Percentiles rank a stretch among this genome's conserved stretches.
Evolutionary conservation across 2,329 filamentous ascomycete species (phyloP).

Genomic region (Aschersonia sp.): DNA sequence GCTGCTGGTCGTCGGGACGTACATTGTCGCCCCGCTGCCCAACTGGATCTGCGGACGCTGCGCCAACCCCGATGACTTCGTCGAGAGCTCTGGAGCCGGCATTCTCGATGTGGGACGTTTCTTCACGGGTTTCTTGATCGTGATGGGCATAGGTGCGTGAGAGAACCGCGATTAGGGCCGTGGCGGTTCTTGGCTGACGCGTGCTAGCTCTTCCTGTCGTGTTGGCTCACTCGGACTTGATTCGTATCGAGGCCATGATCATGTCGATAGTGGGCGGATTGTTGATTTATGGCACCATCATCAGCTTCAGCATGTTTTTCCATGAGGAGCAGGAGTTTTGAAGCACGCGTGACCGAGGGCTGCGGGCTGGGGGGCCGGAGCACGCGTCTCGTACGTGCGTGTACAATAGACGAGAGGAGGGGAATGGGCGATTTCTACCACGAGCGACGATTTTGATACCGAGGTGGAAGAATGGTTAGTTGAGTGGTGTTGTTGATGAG

Average conservation of each 20-base stretch:
- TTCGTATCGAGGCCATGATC: slow-evolving; percentile 71
- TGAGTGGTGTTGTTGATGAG: too few relatives aligned
- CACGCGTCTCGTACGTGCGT: neutral
- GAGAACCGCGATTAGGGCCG: too few relatives aligned
- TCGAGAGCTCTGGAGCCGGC: slow-evolving; percentile 67
- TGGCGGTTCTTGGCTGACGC: neutral
- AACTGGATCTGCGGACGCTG: slow-evolving; percentile 92
- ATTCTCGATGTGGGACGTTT: slow-evolving; percentile 91
- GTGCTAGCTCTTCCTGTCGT: slow-evolving; percentile 66
- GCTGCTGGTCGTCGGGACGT: slow-evolving; percentile 88
- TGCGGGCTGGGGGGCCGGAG: neutral
- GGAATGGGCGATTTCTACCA: too few relatives aligned
- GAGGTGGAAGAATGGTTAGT: too few relatives aligned
- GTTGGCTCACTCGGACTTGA: slow-evolving; percentile 75
- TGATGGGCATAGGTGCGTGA: slow-evolving; percentile 88
- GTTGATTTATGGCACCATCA: slow-evolving; percentile 94
- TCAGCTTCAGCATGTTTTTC: slow-evolving; percentile 97
- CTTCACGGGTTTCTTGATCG: slow-evolving; percentile 84
- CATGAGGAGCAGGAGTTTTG: slow-evolving; percentile 94
- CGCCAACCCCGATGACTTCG: slow-evolving; percentile 89
- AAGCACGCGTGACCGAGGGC: slow-evolving; percentile 5
- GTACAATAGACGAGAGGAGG: too few relatives aligned
- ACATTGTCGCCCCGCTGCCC: slow-evolving; percentile 81
- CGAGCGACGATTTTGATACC: too few relatives aligned
- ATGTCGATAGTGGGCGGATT: slow-evolving; percentile 92